These are phyloP conservation scores for Candida gigantensis DNA, from an alignment of 1,139 yeast species.

Conservation along the genomic window DNA sequence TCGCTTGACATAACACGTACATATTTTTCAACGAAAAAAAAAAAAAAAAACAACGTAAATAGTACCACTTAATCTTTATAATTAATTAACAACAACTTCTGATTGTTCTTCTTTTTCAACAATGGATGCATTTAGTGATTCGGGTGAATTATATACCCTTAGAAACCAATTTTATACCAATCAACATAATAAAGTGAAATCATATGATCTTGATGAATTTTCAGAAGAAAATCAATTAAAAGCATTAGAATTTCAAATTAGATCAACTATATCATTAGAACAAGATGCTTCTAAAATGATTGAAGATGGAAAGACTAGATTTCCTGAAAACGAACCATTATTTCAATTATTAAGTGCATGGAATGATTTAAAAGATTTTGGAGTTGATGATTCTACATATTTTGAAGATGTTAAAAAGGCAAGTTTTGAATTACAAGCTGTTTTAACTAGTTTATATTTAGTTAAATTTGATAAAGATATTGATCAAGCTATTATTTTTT, in stretches of 20 bases:
- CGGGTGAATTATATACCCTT: slow-evolving; percentile 45
- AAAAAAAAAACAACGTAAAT: neutral
- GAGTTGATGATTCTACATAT: slow-evolving; percentile 39
- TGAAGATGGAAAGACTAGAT: slow-evolving; percentile 36
- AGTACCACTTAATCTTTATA: too few species aligned
- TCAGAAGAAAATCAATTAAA: slow-evolving; percentile 38
- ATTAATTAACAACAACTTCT: too few species aligned
- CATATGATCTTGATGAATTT: slow-evolving; percentile 35
- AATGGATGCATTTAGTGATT: slow-evolving; percentile 42
- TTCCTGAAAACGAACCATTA: slow-evolving; percentile 38
- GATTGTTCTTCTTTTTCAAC: too few species aligned
- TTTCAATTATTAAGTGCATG: slow-evolving; percentile 45
- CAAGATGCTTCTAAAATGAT: slow-evolving; percentile 45
- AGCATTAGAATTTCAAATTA: slow-evolving; percentile 44
- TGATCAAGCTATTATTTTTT: slow-evolving; percentile 40
- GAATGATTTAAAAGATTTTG: slow-evolving; percentile 47
- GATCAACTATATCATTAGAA: slow-evolving; percentile 42
- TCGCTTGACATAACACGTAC: too few species aligned
- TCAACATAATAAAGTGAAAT: slow-evolving; percentile 42
- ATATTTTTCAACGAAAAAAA: neutral
- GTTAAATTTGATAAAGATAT: slow-evolving; percentile 40
- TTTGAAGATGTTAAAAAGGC: slow-evolving; percentile 40
- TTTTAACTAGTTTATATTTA: slow-evolving; percentile 44
- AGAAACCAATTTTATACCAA: slow-evolving; percentile 50
- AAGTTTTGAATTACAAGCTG: slow-evolving; percentile 42